A percentile compares a stretch with the other conserved stretches of the same genome.
Conservation (phyloP, 2,329 filamentous ascomycete genomes). For the Sphaerulina vaccinii region DNA sequence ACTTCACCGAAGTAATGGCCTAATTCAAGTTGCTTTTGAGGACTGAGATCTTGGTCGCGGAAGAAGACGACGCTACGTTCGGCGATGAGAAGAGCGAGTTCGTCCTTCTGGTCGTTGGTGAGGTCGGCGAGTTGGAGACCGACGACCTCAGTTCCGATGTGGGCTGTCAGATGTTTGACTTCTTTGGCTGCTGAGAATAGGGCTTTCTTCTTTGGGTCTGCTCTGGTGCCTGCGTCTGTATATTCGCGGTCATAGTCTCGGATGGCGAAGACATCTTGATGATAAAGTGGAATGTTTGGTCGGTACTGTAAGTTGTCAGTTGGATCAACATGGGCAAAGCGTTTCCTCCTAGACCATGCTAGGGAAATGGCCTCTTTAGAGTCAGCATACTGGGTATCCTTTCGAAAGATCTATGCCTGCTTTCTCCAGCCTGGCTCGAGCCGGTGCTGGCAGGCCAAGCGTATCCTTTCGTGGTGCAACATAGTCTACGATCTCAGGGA, state of each 20-base stretch:
- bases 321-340: too few species aligned
- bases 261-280: constrained; percentile 69
- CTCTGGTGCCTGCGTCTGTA: constrained; percentile 62
- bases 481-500: constrained; percentile 58
- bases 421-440: constrained; percentile 61
- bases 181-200: constrained; percentile 62
- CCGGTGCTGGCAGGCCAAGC: constrained; percentile 58
- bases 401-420: constrained; percentile 67
- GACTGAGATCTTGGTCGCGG: constrained; percentile 60
- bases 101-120: constrained; percentile 59
- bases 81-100: constrained; percentile 61
- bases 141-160: constrained; percentile 65
- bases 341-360: too few species aligned
- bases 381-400: too few species aligned
- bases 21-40: constrained; percentile 62
- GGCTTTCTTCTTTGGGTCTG: constrained; percentile 59
- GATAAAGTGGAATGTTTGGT: constrained; percentile 63
- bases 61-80: constrained; percentile 67
- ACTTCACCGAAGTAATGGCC: constrained; percentile 65
- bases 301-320: too few species aligned
- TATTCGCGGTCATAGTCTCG: constrained; percentile 55
- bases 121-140: constrained; percentile 64
- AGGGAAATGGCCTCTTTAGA: too few species aligned
- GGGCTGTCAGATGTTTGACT: constrained; percentile 60
- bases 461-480: constrained; percentile 63